Conservation (phyloP, 495 filamentous ascomycete species). For the Hypoxylon subgilvum region DNA sequence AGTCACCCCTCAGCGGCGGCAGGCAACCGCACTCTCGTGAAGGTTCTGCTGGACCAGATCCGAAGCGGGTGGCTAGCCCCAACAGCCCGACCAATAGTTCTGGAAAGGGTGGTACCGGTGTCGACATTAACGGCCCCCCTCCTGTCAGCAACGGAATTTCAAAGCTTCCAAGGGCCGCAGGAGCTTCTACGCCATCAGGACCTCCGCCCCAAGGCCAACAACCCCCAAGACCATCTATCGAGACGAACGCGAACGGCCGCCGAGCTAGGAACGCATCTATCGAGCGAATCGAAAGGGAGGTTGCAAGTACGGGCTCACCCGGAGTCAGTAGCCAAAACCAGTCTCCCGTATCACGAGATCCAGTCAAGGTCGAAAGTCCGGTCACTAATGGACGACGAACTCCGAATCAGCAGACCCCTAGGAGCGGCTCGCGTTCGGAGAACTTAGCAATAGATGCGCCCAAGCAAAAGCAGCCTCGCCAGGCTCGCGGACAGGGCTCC, state of each 20-base stretch:
- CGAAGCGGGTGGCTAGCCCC: constrained; percentile 54
- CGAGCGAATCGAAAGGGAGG: constrained; percentile 49
- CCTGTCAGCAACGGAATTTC: constrained; percentile 54
- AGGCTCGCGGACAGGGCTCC: constrained; percentile 53
- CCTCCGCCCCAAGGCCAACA: constrained; percentile 89
- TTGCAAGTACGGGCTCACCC: constrained; percentile 34
- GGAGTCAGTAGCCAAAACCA: constrained; percentile 49
- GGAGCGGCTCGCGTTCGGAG: constrained; percentile 43
- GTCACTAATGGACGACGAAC: constrained; percentile 65
- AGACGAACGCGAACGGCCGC: constrained; percentile 29
- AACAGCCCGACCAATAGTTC: constrained; percentile 49
- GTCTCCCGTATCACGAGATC: constrained; percentile 62
- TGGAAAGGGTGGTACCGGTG: constrained; percentile 39
- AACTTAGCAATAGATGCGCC: constrained; percentile 33
- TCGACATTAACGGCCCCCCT: constrained; percentile 43
- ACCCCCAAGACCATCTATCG: constrained; percentile 69
- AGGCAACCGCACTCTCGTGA: constrained; percentile 64
- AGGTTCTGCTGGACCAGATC: constrained; percentile 64
- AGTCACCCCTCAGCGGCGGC: constrained; percentile 35
- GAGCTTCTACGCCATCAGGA: constrained; percentile 74
- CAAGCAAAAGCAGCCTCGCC: constrained; percentile 44
- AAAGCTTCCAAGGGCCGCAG: constrained; percentile 71
- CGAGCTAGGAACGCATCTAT: constrained; percentile 49
- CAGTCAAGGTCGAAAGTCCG: constrained; percentile 54
- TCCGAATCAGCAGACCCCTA: constrained; percentile 54